Conservation (phyloP, 805 yeast genomes). For the Metschnikowia lochheadii region DNA sequence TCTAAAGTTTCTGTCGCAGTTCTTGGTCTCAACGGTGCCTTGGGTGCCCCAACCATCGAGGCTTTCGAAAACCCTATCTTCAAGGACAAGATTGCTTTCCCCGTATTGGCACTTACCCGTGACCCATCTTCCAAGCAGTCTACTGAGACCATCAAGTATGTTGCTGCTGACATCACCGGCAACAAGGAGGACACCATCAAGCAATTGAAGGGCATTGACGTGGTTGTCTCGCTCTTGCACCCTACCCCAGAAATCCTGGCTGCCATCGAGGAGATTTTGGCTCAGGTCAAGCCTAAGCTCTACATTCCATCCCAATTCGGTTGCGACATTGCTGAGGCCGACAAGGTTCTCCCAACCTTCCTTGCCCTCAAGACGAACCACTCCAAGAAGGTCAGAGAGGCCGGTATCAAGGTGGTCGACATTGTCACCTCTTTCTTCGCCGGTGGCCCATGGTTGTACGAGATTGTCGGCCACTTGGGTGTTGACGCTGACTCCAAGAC, state of each 20-base stretch:
- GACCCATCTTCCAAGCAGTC: conserved; percentile 30
- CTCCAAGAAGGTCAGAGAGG: conserved; percentile 34
- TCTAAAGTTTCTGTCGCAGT: conserved; percentile 41
- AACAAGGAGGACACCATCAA: conserved; percentile 21
- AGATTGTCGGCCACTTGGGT: conserved; percentile 33
- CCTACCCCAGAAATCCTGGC: conserved; percentile 27
- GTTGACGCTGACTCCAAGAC: conserved; percentile 29
- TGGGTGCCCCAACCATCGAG: conserved; percentile 46
- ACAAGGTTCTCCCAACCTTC: conserved; percentile 32
- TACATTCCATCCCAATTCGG: conserved; percentile 65
- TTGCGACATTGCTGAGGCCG: conserved; percentile 31
- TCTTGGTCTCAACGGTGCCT: conserved; percentile 48
- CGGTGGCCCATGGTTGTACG: conserved; percentile 31
- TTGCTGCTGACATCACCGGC: conserved; percentile 29
- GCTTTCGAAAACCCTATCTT: conserved; percentile 45
- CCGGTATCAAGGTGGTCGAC: conserved; percentile 47
- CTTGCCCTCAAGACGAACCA: conserved; percentile 32
- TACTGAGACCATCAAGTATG: conserved; percentile 38
- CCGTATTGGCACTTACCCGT: conserved; percentile 51
- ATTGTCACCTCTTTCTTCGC: conserved; percentile 39
- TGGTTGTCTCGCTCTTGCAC: conserved; percentile 44
- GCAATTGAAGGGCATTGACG: conserved; percentile 47
- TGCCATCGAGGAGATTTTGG: conserved; percentile 36
- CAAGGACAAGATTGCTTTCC: conserved; percentile 39
- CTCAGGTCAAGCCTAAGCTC: conserved; percentile 42